Evolutionary conservation across 805 yeast species (phyloP), one percentile per base, ranked within the genome.

Genomic region (Kazachstania psychrophila): DNA sequence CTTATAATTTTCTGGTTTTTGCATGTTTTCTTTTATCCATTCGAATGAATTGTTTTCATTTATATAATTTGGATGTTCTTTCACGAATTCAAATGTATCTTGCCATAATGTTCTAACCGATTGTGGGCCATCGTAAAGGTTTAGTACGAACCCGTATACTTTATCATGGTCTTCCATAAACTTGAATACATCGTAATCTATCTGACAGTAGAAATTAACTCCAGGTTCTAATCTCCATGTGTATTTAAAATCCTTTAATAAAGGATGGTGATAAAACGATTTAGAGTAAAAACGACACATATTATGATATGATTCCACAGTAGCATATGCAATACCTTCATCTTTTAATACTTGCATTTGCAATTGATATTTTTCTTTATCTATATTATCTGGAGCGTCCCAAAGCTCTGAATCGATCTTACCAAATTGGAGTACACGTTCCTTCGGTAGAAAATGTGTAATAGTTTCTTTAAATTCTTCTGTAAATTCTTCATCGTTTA

Each of bases 171-270:
- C 84, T 48, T 73, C 73, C 94, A 85, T 83, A 60, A 66, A 82
- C 60, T 76, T 72, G 72, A 85, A 85, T 9, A 82, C 64, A 55
- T 85, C 95, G 59, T 80, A 80, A 49, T 74, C 75, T 39, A 87
- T 66, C 56, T 84, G 84, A 64, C 95, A 86, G 61, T 64, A 73
- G 46, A 81, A 70, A 54, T 73, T 71, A 48, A 80, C 75, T 47
- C 73, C 81, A 7, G 95, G 95, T 61, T 87, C 96, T 28, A 87
- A 88, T 59, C 95, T 76, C 95, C 95, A 86, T 66, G 83, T 84
- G 71, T 79, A 86, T 53, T 80, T 82, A 69, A 77, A 86, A 19
- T 77, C 72, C 42, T 68, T 64, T 59, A 86, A 52, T 31, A 76
- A 62, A 34, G 72, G 74, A 54, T 83, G 84, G 57, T 79, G 69